Base-by-base conservation (phyloP, 192 early-diverging fungal species). In the Podila epicladia region DNA sequence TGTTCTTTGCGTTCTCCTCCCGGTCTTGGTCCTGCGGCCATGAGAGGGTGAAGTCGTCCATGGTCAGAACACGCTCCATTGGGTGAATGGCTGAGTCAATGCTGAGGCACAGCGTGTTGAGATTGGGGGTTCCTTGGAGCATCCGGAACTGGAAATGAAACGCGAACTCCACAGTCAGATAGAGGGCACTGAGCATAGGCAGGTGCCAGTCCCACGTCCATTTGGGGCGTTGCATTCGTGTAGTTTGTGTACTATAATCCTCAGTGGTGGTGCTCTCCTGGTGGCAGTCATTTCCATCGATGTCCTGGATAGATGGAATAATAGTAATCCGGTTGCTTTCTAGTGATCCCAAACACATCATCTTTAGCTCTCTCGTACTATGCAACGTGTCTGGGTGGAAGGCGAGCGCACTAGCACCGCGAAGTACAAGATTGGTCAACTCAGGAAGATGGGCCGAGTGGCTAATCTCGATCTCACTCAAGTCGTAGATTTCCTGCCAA, bases 151-250 rank as follows among this genome's bases (percentile, higher is more conserved):
- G 48, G n/a, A 67, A 67, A 3, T 31, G 32, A 20, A 37, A n/a
- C 7, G 50, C 65, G 37, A 57, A 67, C 35, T 51, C n/a, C 2
- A n/a, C 51, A 24, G 2, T 13, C 8, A 67, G 20, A 29, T 51
- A 6, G 5, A 67, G 32, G 2, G 3, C 3, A 1, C 26, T 37
- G 57, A 24, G 29, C 35, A 29, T 19, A 1, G 51, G 51, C 32
- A 67, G 51, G 51, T 37, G n/a, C 65, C 65, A 67, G n/a, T 67
- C 50, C 65, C 65, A 67, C 1, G 28, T 50, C 64, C 64, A 65
- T 4, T 11, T 11, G 17, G 45, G 38, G 13, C 64, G 64, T 4
- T 48, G 24, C 2, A 49, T 49, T 26, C 22, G 17, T 9, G 9
- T 3, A 4, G 29, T 1, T n/a, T 17, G 31, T 22, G 31, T 28